Percentiles rank a stretch among this genome's conserved stretches.
phyloP scores from a whole-genome alignment of 805 yeast species.

The Cyberlindnera samutprakarnensis region DNA sequence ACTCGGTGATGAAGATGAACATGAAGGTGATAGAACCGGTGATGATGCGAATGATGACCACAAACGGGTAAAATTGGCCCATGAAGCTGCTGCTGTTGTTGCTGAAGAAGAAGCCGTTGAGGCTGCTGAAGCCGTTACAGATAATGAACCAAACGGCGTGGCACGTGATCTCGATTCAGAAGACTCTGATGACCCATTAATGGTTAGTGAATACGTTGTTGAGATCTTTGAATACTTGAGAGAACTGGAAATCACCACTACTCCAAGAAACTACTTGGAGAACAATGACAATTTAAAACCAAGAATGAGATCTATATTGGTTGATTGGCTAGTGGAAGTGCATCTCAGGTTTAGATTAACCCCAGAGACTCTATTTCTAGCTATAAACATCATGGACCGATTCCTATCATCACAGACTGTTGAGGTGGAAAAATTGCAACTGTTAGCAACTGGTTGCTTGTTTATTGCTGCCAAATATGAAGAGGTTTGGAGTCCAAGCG shows the following conservation, averaged over 20 bases:
- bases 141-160: too few species aligned
- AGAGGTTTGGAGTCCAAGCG: constrained; percentile 83
- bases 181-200: constrained; percentile 67
- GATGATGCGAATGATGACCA: too few species aligned
- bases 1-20: too few species aligned
- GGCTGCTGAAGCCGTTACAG: too few species aligned
- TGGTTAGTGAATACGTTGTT: constrained; percentile 84
- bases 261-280: constrained; percentile 42
- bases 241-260: constrained; percentile 56
- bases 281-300: constrained; percentile 67
- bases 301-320: constrained; percentile 74
- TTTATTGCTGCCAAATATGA: constrained; percentile 92
- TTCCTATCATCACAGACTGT: constrained; percentile 71
- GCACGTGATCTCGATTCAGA: constrained; percentile 52
- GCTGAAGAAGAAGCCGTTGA: too few species aligned
- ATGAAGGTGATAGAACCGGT: too few species aligned
- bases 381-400: constrained; percentile 82
- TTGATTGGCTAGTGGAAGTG: constrained; percentile 93
- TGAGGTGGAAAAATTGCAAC: constrained; percentile 71
- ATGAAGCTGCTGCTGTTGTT: too few species aligned
- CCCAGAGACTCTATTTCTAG: constrained; percentile 79
- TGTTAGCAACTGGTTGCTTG: constrained; percentile 77
- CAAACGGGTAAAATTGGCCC: too few species aligned
- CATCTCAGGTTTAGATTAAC: constrained; percentile 75
- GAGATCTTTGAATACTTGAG: constrained; percentile 79